These are phyloP conservation scores for Silene uniflora DNA, from an alignment of 148 eudicot species.

Conservation along the genomic window DNA sequence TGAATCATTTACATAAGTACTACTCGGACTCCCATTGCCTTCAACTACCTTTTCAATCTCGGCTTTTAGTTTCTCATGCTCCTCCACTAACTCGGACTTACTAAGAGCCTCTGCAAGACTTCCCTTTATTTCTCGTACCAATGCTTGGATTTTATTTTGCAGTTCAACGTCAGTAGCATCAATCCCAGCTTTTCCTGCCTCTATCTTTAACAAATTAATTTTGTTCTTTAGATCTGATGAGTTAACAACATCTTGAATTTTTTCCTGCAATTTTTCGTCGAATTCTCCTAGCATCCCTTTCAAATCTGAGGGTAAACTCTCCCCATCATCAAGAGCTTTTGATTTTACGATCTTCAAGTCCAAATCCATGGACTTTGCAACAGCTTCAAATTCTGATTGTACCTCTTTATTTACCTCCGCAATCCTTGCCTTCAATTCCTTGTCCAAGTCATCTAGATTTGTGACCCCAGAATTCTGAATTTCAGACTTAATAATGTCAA, in stretches of 20 bases:
- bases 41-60: slow-evolving; percentile 43
- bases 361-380: slow-evolving; percentile 45
- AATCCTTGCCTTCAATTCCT: slow-evolving; percentile 47
- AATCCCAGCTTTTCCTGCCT: slow-evolving; percentile 41
- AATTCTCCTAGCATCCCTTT: slow-evolving; percentile 43
- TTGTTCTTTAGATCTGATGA: slow-evolving; percentile 65
- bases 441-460: slow-evolving; percentile 33
- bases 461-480: slow-evolving; percentile 49
- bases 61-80: slow-evolving; percentile 42
- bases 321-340: slow-evolving; percentile 9
- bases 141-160: slow-evolving; percentile 43
- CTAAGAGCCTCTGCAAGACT: slow-evolving; percentile 47
- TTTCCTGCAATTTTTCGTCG: slow-evolving; percentile 42
- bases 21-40: slow-evolving; percentile 37
- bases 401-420: slow-evolving; percentile 45
- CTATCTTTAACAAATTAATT: slow-evolving; percentile 52
- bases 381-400: slow-evolving; percentile 43
- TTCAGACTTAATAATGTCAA: slow-evolving; percentile 59
- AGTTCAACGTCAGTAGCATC: slow-evolving; percentile 43
- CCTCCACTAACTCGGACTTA: slow-evolving; percentile 44
- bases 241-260: slow-evolving; percentile 52
- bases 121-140: slow-evolving; percentile 54
- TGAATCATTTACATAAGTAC: slow-evolving; percentile 28
- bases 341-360: slow-evolving; percentile 33
- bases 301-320: slow-evolving; percentile 27